phyloP scores from a whole-genome alignment of 2,329 filamentous ascomycete genomes.

The Beauveria scarabaeidicola region DNA sequence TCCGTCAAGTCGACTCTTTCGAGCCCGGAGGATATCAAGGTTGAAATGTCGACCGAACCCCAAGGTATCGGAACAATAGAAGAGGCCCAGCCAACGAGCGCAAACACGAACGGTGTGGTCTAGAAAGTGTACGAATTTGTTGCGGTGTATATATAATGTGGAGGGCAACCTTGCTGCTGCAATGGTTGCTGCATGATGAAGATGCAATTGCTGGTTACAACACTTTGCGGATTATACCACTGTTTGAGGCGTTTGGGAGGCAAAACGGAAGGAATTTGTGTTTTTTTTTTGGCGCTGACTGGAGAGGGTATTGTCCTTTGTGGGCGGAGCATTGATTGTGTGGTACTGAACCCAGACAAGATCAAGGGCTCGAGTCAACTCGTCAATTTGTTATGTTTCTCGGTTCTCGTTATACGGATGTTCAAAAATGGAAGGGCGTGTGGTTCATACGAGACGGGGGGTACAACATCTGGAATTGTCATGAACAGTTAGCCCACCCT shows the following conservation, averaged over 20 bases:
- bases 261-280: neutral
- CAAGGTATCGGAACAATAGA: slow-evolving; percentile 22
- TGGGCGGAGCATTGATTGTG: neutral
- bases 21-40: slow-evolving; percentile 29
- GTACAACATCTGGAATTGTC: neutral
- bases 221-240: slow-evolving; percentile 8
- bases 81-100: slow-evolving; percentile 17
- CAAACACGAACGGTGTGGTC: slow-evolving; percentile 14
- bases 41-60: slow-evolving; percentile 26
- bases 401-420: neutral
- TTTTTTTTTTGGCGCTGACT: slow-evolving; percentile 6
- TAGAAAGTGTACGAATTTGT: slow-evolving; percentile 6
- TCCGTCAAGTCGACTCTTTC: slow-evolving; percentile 26
- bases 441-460: neutral
- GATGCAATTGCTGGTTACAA: slow-evolving; percentile 3
- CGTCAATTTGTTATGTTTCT: neutral
- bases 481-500: neutral
- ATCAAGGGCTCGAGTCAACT: neutral
- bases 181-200: slow-evolving; percentile 7
- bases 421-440: neutral
- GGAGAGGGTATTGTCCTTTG: neutral
- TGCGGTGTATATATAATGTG: slow-evolving; percentile 10
- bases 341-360: neutral
- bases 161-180: neutral
- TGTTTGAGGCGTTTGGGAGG: slow-evolving; percentile 2